Base-by-base conservation (phyloP, 1,139 yeast species). In the Hemisphaericaspora subhashii region DNA sequence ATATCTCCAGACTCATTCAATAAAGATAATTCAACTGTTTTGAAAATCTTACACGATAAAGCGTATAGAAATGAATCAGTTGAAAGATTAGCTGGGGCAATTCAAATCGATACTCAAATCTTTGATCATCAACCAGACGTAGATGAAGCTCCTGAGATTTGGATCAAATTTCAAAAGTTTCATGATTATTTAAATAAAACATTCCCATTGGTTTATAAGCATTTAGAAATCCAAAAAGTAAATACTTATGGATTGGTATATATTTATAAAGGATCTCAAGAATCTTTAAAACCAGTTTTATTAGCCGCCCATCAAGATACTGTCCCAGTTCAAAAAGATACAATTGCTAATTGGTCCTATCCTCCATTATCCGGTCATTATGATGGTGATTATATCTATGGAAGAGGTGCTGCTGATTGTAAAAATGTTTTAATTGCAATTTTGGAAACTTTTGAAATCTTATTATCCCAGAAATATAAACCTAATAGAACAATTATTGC, bases 261-360 rank as follows among this genome's bases (percentile, higher is more conserved):
- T 54, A 74, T 81, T 20, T 83, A 87, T 83, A 62, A 77, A 47
- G 95, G 95, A 16, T 54, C 75, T 0, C 63, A 80, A 42, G 35
- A 36, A 9, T 43, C 53, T 3, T 64, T 82, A 51, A 80, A 83
- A 55, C 95, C 95, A 5, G 48, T 82, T 11, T 55, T 86, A 58
- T 64, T 86, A 31, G 74, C 82, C 60, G 89, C 92, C 3, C 96
- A 87, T 58, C 87, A 81, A 56, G 95, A 86, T 55, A 86, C 83
- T 4, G 95, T 87, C 11, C 95, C 95, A 0, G 85, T 86, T n/a
- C 81, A 80, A 51, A 57, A 62, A 21, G 80, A 68, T 16, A 76
- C 87, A 11, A 55, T 73, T 31, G 67, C 58, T 27, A 66, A 72
- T 36, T 86, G 95, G 95, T 70, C 66, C 3, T 72, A 79, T 51